Conservation (phyloP, 2,329 filamentous ascomycete genomes). For the Claviceps capensis region DNA sequence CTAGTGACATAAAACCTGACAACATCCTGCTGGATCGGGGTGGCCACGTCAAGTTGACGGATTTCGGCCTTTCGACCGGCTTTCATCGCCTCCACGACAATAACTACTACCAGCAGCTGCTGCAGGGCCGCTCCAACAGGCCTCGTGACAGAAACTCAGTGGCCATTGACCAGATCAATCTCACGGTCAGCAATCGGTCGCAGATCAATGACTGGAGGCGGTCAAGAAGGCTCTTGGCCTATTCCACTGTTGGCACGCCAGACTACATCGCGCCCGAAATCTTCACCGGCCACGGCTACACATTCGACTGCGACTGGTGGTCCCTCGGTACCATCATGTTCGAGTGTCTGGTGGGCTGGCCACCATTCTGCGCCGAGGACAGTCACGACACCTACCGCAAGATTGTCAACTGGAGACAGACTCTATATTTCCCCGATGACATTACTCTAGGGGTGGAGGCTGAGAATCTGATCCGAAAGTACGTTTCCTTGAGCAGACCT, state of each 20-base stretch:
- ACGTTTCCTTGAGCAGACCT: constrained; percentile 17
- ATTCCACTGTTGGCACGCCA: constrained; percentile 94
- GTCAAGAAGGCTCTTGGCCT: constrained; percentile 87
- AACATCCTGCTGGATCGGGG: constrained; percentile 93
- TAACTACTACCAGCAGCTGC: constrained; percentile 92
- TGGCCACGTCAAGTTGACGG: constrained; percentile 94
- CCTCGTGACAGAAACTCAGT: constrained; percentile 81
- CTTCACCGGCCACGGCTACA: constrained; percentile 91
- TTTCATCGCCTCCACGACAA: constrained; percentile 98
- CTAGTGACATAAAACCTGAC: constrained; percentile 95
- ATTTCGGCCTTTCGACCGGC: constrained; percentile 93
- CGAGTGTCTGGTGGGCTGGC: constrained; percentile 96
- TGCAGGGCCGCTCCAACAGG: constrained; percentile 63
- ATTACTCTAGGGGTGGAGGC: constrained; percentile 79
- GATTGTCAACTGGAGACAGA: constrained; percentile 96
- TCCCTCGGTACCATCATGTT: constrained; percentile 99
- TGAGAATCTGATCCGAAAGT: constrained; percentile 86
- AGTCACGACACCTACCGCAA: constrained; percentile 97
- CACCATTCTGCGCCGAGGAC: constrained; percentile 96
- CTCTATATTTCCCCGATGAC: constrained; percentile 92
- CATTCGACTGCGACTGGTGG: constrained; percentile 98
- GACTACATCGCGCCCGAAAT: constrained; percentile 99
- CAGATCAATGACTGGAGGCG: constrained; percentile 99
- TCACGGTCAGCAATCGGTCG: constrained; percentile 93
- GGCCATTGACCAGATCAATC: constrained; percentile 92